phyloP scores from a whole-genome alignment of 139 green algal genomes.

The Chlorella sp. region DNA sequence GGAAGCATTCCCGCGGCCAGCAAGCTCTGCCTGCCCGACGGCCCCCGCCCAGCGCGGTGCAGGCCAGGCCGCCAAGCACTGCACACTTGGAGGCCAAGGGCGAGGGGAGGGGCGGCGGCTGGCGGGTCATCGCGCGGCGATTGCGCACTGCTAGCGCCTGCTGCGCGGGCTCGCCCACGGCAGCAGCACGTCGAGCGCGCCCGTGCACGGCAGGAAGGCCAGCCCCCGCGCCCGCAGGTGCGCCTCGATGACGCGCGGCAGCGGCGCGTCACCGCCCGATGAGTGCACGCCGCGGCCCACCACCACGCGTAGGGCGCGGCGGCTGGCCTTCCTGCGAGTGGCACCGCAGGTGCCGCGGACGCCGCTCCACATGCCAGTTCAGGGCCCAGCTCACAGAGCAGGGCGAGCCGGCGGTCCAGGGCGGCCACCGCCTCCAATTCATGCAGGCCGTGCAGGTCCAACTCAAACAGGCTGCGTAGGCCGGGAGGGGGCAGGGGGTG shows the following conservation, averaged over 20 bases:
- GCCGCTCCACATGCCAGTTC: slow-evolving; percentile 8
- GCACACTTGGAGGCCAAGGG: too few relatives aligned
- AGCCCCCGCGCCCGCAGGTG: slow-evolving; percentile 13
- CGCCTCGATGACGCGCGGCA: slow-evolving; percentile 28
- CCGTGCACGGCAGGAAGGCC: not conserved
- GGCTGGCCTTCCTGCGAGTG: not conserved
- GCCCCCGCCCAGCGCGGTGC: too few relatives aligned
- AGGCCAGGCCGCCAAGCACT: too few relatives aligned
- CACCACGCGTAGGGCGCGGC: slow-evolving; percentile 19
- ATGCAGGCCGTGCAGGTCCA: slow-evolving; percentile 50
- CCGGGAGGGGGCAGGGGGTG: not conserved
- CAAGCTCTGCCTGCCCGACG: too few relatives aligned
- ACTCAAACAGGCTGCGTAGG: not conserved
- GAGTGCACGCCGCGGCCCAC: slow-evolving; percentile 41
- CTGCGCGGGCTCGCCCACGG: too few relatives aligned
- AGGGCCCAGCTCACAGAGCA: not conserved
- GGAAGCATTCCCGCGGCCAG: too few relatives aligned
- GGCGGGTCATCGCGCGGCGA: too few relatives aligned
- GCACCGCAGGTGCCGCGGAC: not conserved
- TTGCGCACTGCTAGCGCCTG: too few relatives aligned
- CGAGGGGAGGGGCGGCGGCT: too few relatives aligned
- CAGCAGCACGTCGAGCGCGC: slow-evolving; percentile 15
- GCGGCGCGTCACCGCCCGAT: slow-evolving; percentile 33
- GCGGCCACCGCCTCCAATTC: slow-evolving; percentile 28
- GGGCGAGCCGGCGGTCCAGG: slow-evolving; percentile 19